Conservation (phyloP, 2,329 filamentous ascomycete genomes). For the Zymoseptoria tritici region DNA sequence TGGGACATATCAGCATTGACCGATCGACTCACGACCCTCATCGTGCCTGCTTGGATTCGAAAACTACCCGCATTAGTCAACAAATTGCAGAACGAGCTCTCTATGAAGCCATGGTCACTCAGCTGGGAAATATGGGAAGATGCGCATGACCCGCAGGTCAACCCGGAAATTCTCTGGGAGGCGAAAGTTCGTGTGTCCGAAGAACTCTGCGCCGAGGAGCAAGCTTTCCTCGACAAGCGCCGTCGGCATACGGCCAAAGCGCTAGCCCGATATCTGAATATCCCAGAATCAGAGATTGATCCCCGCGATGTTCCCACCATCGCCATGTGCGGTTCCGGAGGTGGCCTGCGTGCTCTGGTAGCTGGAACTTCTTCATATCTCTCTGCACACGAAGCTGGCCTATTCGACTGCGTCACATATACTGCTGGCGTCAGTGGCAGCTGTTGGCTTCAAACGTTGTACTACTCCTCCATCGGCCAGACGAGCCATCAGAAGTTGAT, state of each 20-base stretch:
- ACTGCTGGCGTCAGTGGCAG: constrained; percentile 92
- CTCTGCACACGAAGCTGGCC: constrained; percentile 73
- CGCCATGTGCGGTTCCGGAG: constrained; percentile 89
- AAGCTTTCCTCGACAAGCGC: constrained; percentile 62
- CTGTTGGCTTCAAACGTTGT: constrained; percentile 89
- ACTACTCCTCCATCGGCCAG: constrained; percentile 68
- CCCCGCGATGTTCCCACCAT: constrained; percentile 89
- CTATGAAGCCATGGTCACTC: constrained; percentile 77
- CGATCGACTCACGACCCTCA: constrained; percentile 30
- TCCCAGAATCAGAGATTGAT: constrained; percentile 75
- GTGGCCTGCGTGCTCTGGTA: constrained; percentile 80
- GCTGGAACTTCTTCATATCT: constrained; percentile 83
- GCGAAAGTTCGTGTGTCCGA: constrained; percentile 75
- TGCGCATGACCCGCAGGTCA: constrained; percentile 71
- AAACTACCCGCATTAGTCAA: constrained; percentile 66
- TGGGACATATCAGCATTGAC: constrained; percentile 23
- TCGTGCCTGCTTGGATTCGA: constrained; percentile 78
- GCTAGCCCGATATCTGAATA: constrained; percentile 71
- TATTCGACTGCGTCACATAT: constrained; percentile 93
- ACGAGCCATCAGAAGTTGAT: constrained; percentile 63
- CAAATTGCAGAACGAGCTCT: constrained; percentile 82
- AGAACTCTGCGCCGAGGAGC: constrained; percentile 76
- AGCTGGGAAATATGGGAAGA: constrained; percentile 92
- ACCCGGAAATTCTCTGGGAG: constrained; percentile 80
- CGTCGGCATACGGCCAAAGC: constrained; percentile 62